A percentile compares a stretch with the other conserved stretches of the same genome.
phyloP scores from a whole-genome alignment of 2,329 filamentous ascomycete species.

The Colletotrichum salicis region DNA sequence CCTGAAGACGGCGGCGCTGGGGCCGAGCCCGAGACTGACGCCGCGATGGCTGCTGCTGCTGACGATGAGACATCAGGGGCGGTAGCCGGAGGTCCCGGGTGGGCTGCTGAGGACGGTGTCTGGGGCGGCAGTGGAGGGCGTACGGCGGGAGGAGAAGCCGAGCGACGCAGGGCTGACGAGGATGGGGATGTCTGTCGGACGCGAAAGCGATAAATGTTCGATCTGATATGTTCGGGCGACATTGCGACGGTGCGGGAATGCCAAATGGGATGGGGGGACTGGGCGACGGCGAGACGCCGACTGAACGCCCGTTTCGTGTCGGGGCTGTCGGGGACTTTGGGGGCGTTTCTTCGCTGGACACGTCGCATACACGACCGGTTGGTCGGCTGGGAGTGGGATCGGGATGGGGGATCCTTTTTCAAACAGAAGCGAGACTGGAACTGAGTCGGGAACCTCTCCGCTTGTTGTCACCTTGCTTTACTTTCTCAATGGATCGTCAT shows the following conservation, averaged over 20 bases:
- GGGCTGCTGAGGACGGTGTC: not conserved
- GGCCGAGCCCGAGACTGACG: not conserved
- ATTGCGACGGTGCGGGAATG: slow-evolving; percentile 19
- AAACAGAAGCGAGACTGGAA: not conserved
- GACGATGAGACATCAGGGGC: slow-evolving; percentile 9
- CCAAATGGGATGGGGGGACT: not conserved
- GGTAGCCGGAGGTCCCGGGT: not conserved
- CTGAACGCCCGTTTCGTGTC: slow-evolving; percentile 22
- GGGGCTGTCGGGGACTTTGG: not conserved
- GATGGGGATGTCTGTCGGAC: slow-evolving; percentile 38
- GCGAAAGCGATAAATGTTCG: slow-evolving; percentile 43
- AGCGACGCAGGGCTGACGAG: slow-evolving; percentile 36
- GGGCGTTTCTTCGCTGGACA: not conserved
- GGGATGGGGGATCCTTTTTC: not conserved
- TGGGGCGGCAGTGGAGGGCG: slow-evolving; percentile 14
- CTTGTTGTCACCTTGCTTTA: not conserved
- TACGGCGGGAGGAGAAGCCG: slow-evolving; percentile 35
- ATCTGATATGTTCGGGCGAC: slow-evolving; percentile 37
- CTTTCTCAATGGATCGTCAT: not conserved
- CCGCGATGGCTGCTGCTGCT: not conserved
- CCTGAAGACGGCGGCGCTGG: not conserved
- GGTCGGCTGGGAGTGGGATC: not conserved
- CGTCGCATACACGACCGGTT: slow-evolving; percentile 6
- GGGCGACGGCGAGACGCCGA: slow-evolving; percentile 27
- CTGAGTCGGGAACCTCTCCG: slow-evolving; percentile 9